A percentile compares a stretch with the other conserved stretches of the same genome.
Conservation (phyloP, 164 flowering plant genomes). For the Vitis amurensis region DNA sequence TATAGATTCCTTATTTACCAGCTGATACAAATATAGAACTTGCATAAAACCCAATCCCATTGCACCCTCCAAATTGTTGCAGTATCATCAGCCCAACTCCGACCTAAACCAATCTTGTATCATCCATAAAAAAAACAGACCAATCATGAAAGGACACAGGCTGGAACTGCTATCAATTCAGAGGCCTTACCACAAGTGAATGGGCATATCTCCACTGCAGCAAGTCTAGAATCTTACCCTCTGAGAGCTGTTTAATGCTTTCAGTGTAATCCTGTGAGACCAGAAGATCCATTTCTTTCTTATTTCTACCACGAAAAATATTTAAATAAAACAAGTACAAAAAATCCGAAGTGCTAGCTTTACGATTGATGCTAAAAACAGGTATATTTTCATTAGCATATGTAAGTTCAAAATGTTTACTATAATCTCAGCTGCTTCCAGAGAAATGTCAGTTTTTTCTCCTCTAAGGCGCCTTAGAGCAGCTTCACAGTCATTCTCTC, state of each 20-base stretch:
- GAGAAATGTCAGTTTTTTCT: constrained; percentile 23
- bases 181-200: constrained; percentile 49
- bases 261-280: constrained; percentile 41
- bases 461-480: constrained; percentile 35
- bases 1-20: background rate
- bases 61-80: constrained; percentile 61
- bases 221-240: constrained; percentile 23
- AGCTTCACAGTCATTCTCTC: constrained; percentile 17
- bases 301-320: too few species aligned
- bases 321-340: too few species aligned
- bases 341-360: too few species aligned
- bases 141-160: background rate
- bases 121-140: background rate
- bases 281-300: background rate
- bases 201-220: constrained; percentile 42
- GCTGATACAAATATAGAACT: constrained; percentile 36
- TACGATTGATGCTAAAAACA: background rate
- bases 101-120: constrained; percentile 29
- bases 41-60: constrained; percentile 54
- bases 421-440: constrained; percentile 31
- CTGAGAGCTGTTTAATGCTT: constrained; percentile 9
- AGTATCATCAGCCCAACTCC: constrained; percentile 74
- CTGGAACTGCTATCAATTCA: background rate
- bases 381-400: background rate
- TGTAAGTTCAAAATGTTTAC: constrained; percentile 10